Evolutionary conservation across 305 asterid genomes (phyloP), one percentile per base, ranked within the genome.

Genomic region (Fraxinus dipetala): DNA sequence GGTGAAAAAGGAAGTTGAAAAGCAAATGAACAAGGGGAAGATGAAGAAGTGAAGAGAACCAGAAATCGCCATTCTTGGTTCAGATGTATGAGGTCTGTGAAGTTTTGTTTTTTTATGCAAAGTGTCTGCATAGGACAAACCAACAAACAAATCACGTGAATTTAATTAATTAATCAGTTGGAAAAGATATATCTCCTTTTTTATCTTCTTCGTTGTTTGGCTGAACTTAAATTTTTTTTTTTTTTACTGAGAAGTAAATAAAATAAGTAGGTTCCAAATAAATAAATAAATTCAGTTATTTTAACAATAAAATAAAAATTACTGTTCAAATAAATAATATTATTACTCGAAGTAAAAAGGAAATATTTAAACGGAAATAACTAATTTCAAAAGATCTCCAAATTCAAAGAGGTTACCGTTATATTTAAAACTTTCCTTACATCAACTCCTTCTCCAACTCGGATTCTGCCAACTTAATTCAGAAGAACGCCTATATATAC

Each of bases 11-110:
- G 56, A 7, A 35, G 79, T 65, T 22, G 63, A 54, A 59, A 28
- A 59, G 81, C 78, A 45, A 61, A 70, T 16, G 84, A 75, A 14
- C 72, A 79, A n/a, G 80, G 76, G 1, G 38, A 13, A 28, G 40
- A 30, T 30, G 82, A 72, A 35, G 30, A 83, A 43, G 3, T 36
- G 65, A 14, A 72, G 0, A 18, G 32, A 69, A 54, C 45, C 35
- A 26, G 78, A 32, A n/a, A 43, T 14, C 13, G 26, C 45, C 87
- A 86, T 86, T 35, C 4, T 51, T n/a, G 20, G 43, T 76, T 28
- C 28, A 20, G 14, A 28, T 11, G 73, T 4, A 4, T 11, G 38
- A 14, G 24, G 36, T 28, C 38, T 7, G 67, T 26, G 34, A 14
- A 18, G 22, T 14, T 40, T 9, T 10, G 61, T 36, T 8, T 36